Percentiles rank a stretch among this genome's conserved stretches.
Evolutionary conservation across 2,329 filamentous ascomycete species (phyloP).

Genomic region (Alternaria gansuensis): DNA sequence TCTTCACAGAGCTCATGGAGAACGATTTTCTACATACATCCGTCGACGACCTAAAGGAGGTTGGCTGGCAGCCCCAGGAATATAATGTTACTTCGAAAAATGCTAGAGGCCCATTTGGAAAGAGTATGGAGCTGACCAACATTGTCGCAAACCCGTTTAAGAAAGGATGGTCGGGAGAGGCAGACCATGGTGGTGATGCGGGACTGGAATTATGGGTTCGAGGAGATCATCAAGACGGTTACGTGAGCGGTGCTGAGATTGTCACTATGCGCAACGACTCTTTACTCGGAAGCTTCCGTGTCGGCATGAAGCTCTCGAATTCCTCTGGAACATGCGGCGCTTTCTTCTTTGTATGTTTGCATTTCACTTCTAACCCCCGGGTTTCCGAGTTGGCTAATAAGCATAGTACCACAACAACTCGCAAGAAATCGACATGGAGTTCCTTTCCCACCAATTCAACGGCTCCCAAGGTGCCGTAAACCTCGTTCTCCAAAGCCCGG

Average conservation of each 20-base stretch:
- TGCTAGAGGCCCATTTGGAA: conserved; percentile 71
- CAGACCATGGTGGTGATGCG: conserved; percentile 55
- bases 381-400: conserved; percentile 19
- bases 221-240: conserved; percentile 54
- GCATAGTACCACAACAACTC: conserved; percentile 77
- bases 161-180: conserved; percentile 57
- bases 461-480: conserved; percentile 69
- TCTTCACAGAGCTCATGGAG: conserved; percentile 76
- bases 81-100: conserved; percentile 70
- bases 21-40: conserved; percentile 73
- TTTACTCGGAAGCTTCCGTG: conserved; percentile 74
- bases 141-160: conserved; percentile 63
- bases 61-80: conserved; percentile 71
- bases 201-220: conserved; percentile 53
- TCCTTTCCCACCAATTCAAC: conserved; percentile 73
- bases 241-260: conserved; percentile 71
- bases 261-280: conserved; percentile 69
- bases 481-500: conserved; percentile 75
- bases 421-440: conserved; percentile 83
- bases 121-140: conserved; percentile 67
- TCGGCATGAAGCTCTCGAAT: conserved; percentile 70
- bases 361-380: neutral
- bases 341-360: conserved; percentile 74
- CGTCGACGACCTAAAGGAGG: conserved; percentile 55
- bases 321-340: conserved; percentile 75